Conservation (phyloP, 2,329 filamentous ascomycete species). For the Beauveria varroae region DNA sequence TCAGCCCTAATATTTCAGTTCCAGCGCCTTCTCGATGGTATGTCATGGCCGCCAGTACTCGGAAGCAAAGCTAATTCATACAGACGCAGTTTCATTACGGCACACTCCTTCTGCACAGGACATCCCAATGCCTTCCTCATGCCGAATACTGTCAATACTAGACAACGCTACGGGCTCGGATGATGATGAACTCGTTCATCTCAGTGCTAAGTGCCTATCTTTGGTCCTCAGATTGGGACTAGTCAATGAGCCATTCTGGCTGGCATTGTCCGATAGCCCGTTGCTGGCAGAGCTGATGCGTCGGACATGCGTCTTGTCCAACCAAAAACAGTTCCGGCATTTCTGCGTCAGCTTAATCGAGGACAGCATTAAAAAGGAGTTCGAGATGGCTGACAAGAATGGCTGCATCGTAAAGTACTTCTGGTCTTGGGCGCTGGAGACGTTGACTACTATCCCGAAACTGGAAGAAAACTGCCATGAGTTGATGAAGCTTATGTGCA, state of each 20-base stretch:
- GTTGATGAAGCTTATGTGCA: slow-evolving; percentile 34
- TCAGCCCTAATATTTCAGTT: not conserved
- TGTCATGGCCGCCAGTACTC: not conserved
- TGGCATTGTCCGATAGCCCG: slow-evolving; percentile 16
- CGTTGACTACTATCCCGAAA: slow-evolving; percentile 25
- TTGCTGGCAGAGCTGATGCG: slow-evolving; percentile 18
- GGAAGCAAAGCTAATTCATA: not conserved
- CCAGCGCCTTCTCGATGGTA: not conserved
- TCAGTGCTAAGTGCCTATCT: slow-evolving; percentile 21
- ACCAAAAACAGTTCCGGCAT: slow-evolving; percentile 20
- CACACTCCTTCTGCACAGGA: not conserved
- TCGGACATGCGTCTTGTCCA: slow-evolving; percentile 22
- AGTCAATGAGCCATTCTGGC: slow-evolving; percentile 22
- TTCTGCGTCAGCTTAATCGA: slow-evolving; percentile 28
- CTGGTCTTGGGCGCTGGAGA: slow-evolving; percentile 25
- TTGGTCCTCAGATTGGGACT: slow-evolving; percentile 24
- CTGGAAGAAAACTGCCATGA: slow-evolving; percentile 35
- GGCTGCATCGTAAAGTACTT: slow-evolving; percentile 20
- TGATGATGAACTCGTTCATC: slow-evolving; percentile 19
- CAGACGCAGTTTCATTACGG: not conserved
- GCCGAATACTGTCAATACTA: slow-evolving; percentile 19
- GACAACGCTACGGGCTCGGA: slow-evolving; percentile 16
- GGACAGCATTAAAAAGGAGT: slow-evolving; percentile 16
- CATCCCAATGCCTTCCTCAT: slow-evolving; percentile 18
- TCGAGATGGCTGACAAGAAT: not conserved